Conservation (phyloP, 2,329 filamentous ascomycete genomes). For the Xylaria arbuscula region DNA sequence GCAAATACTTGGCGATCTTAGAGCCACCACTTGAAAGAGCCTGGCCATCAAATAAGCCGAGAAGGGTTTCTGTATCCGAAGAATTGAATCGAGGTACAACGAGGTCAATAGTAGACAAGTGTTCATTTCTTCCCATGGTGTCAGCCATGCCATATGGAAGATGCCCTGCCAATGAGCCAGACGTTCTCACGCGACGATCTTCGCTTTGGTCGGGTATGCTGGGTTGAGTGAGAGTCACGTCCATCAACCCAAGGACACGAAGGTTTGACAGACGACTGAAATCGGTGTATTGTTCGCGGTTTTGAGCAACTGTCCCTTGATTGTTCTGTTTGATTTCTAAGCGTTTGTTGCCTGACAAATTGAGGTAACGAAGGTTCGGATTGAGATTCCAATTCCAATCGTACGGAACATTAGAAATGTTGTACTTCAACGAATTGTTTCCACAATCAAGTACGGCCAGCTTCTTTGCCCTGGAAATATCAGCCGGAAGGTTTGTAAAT, state of each 20-base stretch:
- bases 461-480: constrained; percentile 93
- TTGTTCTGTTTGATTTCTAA: constrained; percentile 84
- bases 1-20: constrained; percentile 94
- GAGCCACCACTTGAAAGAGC: constrained; percentile 89
- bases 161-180: constrained; percentile 89
- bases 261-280: constrained; percentile 88
- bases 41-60: constrained; percentile 97
- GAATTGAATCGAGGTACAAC: constrained; percentile 93
- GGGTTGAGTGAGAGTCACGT: constrained; percentile 93
- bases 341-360: constrained; percentile 95
- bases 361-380: constrained; percentile 91
- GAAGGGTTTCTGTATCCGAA: constrained; percentile 86
- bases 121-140: constrained; percentile 90
- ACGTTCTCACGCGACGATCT: constrained; percentile 94
- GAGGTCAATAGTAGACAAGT: constrained; percentile 94
- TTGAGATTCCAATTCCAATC: constrained; percentile 99
- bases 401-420: constrained; percentile 98
- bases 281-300: constrained; percentile 81
- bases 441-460: constrained; percentile 92
- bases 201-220: constrained; percentile 96
- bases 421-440: constrained; percentile 96
- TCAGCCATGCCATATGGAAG: constrained; percentile 98
- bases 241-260: constrained; percentile 92
- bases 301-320: constrained; percentile 64
- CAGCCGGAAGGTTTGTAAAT: constrained; percentile 94